Conservation (phyloP, 805 yeast genomes). For the Teunomyces aglyptinius region DNA sequence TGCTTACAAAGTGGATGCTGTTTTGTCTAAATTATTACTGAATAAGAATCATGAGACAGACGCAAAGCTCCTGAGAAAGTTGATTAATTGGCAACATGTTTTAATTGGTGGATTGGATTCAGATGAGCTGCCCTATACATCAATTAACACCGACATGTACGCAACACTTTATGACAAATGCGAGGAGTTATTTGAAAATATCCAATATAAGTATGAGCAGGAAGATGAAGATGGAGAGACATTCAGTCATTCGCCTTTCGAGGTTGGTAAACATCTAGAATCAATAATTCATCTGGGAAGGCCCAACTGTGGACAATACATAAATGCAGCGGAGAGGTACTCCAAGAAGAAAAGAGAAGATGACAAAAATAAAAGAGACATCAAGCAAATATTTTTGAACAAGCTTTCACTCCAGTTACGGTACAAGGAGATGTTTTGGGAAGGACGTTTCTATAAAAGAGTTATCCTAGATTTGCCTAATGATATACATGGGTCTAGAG, state of each 20-base stretch:
- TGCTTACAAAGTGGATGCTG: conserved; percentile 10
- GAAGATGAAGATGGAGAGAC: conserved; percentile 15
- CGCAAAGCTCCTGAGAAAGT: not conserved
- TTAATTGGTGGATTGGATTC: conserved; percentile 20
- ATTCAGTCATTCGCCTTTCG: not conserved
- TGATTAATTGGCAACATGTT: conserved; percentile 29
- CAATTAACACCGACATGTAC: conserved; percentile 9
- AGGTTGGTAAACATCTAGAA: not conserved
- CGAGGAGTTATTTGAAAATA: conserved; percentile 24
- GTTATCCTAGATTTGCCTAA: not conserved
- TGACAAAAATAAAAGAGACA: not conserved
- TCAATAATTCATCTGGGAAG: not conserved
- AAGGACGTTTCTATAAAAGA: not conserved
- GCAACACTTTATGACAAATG: conserved; percentile 20
- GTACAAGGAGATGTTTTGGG: not conserved
- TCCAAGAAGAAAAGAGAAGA: not conserved
- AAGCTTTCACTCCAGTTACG: conserved; percentile 2
- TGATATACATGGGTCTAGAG: not conserved
- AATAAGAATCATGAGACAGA: not conserved
- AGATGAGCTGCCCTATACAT: conserved; percentile 11
- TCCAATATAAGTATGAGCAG: conserved; percentile 26
- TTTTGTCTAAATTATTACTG: conserved; percentile 7
- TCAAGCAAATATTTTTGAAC: not conserved
- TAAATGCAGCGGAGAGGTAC: not conserved
- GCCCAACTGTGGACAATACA: not conserved